Base-by-base conservation (phyloP, 2,329 filamentous ascomycete genomes). In the Coniochaeta sp. region DNA sequence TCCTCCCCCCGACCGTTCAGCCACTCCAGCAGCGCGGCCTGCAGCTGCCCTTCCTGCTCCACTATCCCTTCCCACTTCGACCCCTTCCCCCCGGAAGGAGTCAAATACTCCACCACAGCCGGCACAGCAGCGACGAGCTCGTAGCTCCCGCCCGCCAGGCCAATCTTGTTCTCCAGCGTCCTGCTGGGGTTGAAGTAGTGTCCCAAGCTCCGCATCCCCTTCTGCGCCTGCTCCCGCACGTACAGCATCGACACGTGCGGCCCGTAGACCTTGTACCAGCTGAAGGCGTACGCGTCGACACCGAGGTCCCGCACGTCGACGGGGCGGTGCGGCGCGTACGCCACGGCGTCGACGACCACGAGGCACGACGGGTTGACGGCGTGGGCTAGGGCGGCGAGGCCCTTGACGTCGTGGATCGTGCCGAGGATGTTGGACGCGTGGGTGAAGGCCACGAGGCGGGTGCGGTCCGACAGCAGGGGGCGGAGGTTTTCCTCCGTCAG, bases 201-300 rank as follows among this genome's bases (percentile, higher is more conserved):
- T 0, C 83, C 82, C 0, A 79, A 65, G 0, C 84, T 82, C 4
- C 73, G 73, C 59, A 91, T 75, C 55, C 79, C 71, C 17, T 79
- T 67, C 62, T 88, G 84, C 0, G 84, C 85, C 0, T 72, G 67
- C 4, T 76, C 75, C 26, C 83, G 83, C 5, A 82, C 88, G 68
- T 91, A 93, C 1, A 93, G 75, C 63, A 88, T 82, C 0, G 89
- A 81, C 1, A 92, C 79, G 65, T 93, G 90, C 1, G 90, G 89
- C 0, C 89, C 90, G 68, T 89, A 93, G 1, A 92, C 66, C 71
- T 93, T 93, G 74, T 93, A 93, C 89, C 89, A 93, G 0, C 81
- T 87, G 69, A 93, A 91, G n/a, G 80, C 75, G 71, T 93, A 93
- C 65, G 92, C 87, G 69, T 93, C 90, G 0, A 89, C 87, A 1